Evolutionary conservation across 2,329 filamentous ascomycete genomes (phyloP), one percentile per base, ranked within the genome.

Genomic region (Paracamarosporium sp.): DNA sequence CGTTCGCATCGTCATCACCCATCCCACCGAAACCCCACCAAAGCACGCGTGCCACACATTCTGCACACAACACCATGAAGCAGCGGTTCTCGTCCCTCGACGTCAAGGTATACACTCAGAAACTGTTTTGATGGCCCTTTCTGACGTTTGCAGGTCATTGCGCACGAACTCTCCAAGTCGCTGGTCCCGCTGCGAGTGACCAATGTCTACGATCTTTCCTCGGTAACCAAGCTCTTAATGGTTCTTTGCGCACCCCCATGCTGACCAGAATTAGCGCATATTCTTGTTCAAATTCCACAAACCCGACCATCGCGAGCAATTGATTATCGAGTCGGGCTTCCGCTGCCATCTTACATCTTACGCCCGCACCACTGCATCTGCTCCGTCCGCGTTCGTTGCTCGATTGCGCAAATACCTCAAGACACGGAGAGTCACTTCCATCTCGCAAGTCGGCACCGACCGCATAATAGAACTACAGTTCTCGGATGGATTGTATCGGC

Each of bases 191-290:
- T 98, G 61, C 91, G 95, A 62, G 86, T 98, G 50, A 88, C 91
- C 61, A 99, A 99, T 74, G 89, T 97, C 75, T 98, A 99, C 81
- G 95, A 99, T 76, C 87, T 99, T 58, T 96, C 92, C 61, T 93
- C 93, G 64, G 84, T 86, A 79, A 22, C 46, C 28, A 40, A 28
- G 38, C 53, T 40, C 11, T 13, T 28, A 13, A 31, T 43, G 25
- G n/a, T 24, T 28, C 11, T 28, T 13, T 7, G 33, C 27, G 4
- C 7, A 12, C 22, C 22, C 3, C n/a, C n/a, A 9, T 12, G 9
- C 59, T 67, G 15, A 68, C 60, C 40, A 28, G 41, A n/a, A 25
- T 27, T 56, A 85, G 81, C 93, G 94, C 73, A 97, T 98, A 72
- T 92, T 98, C 72, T 88, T 98, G 25, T 86, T 99, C 77, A 98